Evolutionary conservation across 2,329 filamentous ascomycete genomes (phyloP).

Genomic region (Pseudogymnoascus verrucosus): DNA sequence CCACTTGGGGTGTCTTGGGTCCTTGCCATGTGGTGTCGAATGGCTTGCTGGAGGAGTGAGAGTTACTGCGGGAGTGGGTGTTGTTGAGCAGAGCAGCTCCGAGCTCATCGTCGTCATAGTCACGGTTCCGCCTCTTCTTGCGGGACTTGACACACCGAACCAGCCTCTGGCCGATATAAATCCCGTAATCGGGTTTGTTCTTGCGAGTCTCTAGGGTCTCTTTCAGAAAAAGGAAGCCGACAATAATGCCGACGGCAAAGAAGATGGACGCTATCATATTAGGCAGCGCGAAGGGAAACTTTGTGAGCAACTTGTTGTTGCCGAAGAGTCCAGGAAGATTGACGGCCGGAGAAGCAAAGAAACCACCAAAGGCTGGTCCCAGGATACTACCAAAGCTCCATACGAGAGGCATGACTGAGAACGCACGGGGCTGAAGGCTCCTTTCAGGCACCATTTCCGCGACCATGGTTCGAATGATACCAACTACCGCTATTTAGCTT

Average conservation of each 20-base stretch:
- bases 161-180: conserved; percentile 63
- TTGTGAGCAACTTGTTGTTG: conserved; percentile 56
- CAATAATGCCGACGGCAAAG: conserved; percentile 68
- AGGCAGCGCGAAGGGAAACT: conserved; percentile 75
- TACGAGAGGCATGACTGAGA: conserved; percentile 86
- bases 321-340: conserved; percentile 68
- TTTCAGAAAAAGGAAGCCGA: conserved; percentile 70
- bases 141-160: conserved; percentile 27
- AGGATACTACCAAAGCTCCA: conserved; percentile 86
- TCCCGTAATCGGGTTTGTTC: conserved; percentile 63
- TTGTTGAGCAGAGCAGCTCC: conserved; percentile 45
- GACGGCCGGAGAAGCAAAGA: conserved; percentile 71
- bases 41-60: conserved; percentile 13
- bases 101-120: conserved; percentile 47
- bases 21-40: conserved; percentile 18
- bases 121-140: conserved; percentile 16
- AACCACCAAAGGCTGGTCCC: conserved; percentile 79
- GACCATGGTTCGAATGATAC: conserved; percentile 85
- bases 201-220: conserved; percentile 75
- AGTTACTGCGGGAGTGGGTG: conserved; percentile 24
- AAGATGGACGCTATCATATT: conserved; percentile 71
- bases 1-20: conserved; percentile 12
- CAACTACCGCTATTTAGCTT: conserved; percentile 43
- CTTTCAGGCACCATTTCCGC: conserved; percentile 86
- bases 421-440: conserved; percentile 79